Evolutionary conservation across 257 asterid genomes (phyloP).

Genomic region (Misopates orontium): DNA sequence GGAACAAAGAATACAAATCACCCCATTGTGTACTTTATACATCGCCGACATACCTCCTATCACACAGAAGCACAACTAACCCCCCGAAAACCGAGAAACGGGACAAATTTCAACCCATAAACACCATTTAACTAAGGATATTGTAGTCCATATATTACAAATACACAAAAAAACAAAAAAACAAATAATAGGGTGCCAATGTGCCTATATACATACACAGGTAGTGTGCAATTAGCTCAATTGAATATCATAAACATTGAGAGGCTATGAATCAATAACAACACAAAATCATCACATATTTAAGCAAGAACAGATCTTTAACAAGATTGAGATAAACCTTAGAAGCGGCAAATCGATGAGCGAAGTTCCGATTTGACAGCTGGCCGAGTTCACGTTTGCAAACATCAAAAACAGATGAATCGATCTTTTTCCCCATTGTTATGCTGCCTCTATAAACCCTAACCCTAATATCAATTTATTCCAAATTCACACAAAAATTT

Average conservation of each 20-base stretch:
- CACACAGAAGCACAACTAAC: no score
- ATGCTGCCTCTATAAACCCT: slow-evolving; percentile 15
- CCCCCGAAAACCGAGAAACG: no score
- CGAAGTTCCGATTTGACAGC: slow-evolving; percentile 64
- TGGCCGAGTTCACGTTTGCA: slow-evolving; percentile 82
- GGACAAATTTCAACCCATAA: no score
- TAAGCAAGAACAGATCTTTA: background rate
- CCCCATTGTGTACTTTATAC: no score
- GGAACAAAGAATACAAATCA: no score
- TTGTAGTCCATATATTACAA: no score
- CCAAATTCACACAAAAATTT: background rate
- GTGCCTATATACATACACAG: no score
- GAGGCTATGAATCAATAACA: background rate
- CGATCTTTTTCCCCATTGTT: slow-evolving; percentile 44
- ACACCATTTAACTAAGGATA: no score
- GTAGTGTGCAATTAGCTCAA: background rate
- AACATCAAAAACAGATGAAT: slow-evolving; percentile 60
- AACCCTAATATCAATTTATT: slow-evolving; percentile 27
- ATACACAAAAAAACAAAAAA: no score
- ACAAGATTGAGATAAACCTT: slow-evolving; percentile 44
- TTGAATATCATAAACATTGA: background rate
- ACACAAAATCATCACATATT: background rate
- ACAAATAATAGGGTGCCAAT: no score
- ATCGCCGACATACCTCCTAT: no score
- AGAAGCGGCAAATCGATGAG: slow-evolving; percentile 68